These are phyloP conservation scores for Wickerhamiella hasegawae DNA, from an alignment of 805 yeast genomes.

Conservation along the genomic window DNA sequence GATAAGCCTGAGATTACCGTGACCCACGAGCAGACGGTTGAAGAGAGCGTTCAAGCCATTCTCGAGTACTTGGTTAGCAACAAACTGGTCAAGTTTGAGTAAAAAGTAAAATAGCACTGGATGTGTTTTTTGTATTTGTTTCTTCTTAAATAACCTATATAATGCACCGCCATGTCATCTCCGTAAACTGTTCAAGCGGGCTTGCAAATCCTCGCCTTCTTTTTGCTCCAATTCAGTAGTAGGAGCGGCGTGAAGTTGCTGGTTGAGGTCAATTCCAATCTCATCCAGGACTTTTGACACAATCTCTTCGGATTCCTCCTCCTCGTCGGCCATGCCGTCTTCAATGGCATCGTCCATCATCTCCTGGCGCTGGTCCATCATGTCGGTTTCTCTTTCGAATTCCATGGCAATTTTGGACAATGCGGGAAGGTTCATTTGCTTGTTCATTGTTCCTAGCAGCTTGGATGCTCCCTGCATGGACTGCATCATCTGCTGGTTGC, in stretches of 20 bases:
- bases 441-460: conserved; percentile 72
- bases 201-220: conserved; percentile 76
- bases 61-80: conserved; percentile 32
- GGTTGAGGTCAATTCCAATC: conserved; percentile 71
- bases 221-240: conserved; percentile 30
- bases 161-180: conserved; percentile 27
- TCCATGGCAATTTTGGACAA: conserved; percentile 84
- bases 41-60: conserved; percentile 64
- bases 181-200: conserved; percentile 70
- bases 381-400: conserved; percentile 81
- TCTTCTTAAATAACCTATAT: too few species aligned
- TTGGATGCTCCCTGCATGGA: conserved; percentile 91
- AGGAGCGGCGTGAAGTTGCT: conserved; percentile 33
- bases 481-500: conserved; percentile 87
- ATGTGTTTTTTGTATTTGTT: too few species aligned
- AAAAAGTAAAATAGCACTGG: too few species aligned
- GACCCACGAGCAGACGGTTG: conserved; percentile 56
- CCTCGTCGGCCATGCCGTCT: conserved; percentile 86
- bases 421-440: conserved; percentile 80
- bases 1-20: conserved; percentile 68
- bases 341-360: conserved; percentile 98
- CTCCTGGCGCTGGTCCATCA: conserved; percentile 98
- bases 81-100: conserved; percentile 1
- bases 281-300: conserved; percentile 88
- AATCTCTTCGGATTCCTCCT: conserved; percentile 72